Evolutionary conservation across 2,329 filamentous ascomycete genomes (phyloP), one percentile per base, ranked within the genome.

Genomic region (Aureobasidium subglaciale): DNA sequence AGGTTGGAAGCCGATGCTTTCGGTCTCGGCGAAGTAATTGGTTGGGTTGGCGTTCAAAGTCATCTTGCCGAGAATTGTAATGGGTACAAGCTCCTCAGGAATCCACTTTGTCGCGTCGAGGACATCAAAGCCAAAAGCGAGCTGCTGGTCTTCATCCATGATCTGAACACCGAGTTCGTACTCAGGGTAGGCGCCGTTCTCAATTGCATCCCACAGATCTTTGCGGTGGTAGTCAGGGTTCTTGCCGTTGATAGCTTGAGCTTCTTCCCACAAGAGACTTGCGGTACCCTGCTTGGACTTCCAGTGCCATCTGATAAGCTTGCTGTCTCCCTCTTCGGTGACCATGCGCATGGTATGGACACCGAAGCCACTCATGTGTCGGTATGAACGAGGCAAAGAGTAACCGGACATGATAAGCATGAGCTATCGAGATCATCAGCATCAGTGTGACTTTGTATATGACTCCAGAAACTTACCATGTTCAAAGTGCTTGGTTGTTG

Each of bases 1-100:
- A 87, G 71, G 59, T 79, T 82, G 1, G 79, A 79, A 0, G 84
- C 41, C 53, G 11, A 55, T 78, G 68, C 87, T 83, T 67, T 88
- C 84, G 42, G 86, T 79, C 64, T 89, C 85, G 42, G 79, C 76
- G 63, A 86, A 86, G 72, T 86, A 87, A 70, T 88, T 87, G 52
- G 78, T 69, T 1, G 77, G 73, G 41, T 55, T 55, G 64, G 66
- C 60, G 48, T 41, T 58, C 18, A 52, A 29, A 30, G 41, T 55
- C 53, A 55, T 55, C 41, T 55, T 83, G 67, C 90, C 87, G 6
- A 84, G 79, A 71, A 83, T 80, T 7, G 80, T 78, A 3, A 88
- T 87, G 4, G 53, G 63, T 0, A 78, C 78, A 58, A 73, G 78
- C 20, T 79, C 71, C 29, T 70, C 67, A 27, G 78, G 72, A 0